Percentiles rank a stretch among this genome's conserved stretches.
phyloP scores from a whole-genome alignment of 2,329 filamentous ascomycete genomes.

The Annulohypoxylon truncatum region DNA sequence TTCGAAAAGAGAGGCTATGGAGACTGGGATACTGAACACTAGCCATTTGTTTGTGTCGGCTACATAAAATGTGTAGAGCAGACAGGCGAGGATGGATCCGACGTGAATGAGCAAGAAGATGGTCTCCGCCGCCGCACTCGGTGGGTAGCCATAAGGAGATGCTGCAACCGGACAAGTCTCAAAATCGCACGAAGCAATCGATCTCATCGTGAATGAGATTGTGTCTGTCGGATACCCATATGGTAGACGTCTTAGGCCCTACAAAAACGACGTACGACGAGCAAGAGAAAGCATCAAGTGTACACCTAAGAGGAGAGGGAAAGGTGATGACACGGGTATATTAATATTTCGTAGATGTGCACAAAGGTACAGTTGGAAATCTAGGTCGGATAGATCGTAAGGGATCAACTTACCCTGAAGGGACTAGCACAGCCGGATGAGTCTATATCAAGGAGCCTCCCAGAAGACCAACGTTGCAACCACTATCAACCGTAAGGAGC shows the following conservation, averaged over 20 bases:
- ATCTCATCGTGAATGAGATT: slow-evolving; percentile 26
- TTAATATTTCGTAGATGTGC: slow-evolving; percentile 19
- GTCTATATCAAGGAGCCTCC: slow-evolving; percentile 8
- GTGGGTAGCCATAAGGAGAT: slow-evolving; percentile 45
- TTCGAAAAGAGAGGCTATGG: slow-evolving; percentile 44
- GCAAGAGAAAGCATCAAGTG: slow-evolving; percentile 6
- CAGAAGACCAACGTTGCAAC: slow-evolving; percentile 18
- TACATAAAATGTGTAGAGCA: slow-evolving; percentile 34
- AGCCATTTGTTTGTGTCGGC: slow-evolving; percentile 32
- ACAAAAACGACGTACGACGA: slow-evolving; percentile 15
- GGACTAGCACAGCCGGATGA: slow-evolving; percentile 8
- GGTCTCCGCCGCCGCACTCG: slow-evolving; percentile 33
- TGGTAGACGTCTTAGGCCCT: slow-evolving; percentile 13
- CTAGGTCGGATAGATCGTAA: slow-evolving; percentile 3
- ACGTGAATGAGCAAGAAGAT: slow-evolving; percentile 43
- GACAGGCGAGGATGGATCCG: slow-evolving; percentile 36
- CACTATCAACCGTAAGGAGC: slow-evolving; percentile 1
- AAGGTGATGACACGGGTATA: background rate
- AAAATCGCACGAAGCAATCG: slow-evolving; percentile 39
- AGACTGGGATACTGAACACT: slow-evolving; percentile 42
- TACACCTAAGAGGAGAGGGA: slow-evolving; percentile 3
- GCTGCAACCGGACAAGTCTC: slow-evolving; percentile 38
- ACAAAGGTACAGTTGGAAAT: slow-evolving; percentile 6
- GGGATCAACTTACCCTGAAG: slow-evolving; percentile 12
- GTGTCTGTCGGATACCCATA: slow-evolving; percentile 1